Evolutionary conservation across 768 basidiomycete species (phyloP).

Genomic region (Lentinus tigrinus): DNA sequence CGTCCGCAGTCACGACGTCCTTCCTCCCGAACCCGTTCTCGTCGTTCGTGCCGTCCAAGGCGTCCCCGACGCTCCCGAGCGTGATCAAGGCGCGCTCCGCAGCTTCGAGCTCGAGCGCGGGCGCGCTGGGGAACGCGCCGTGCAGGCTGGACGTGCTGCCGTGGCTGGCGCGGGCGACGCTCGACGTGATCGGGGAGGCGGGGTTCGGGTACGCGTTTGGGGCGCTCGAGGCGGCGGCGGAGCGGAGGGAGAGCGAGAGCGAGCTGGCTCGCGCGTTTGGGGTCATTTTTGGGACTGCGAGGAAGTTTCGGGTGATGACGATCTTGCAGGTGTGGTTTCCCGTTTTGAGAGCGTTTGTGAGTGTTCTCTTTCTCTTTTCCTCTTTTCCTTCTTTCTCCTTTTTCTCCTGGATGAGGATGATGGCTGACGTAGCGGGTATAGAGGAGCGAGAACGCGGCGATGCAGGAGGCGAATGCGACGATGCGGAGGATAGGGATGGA

Average conservation of each 20-base stretch:
- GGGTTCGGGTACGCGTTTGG: constrained; percentile 60
- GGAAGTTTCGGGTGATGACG: constrained; percentile 50
- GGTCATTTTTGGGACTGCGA: constrained; percentile 52
- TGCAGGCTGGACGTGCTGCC: constrained; percentile 53
- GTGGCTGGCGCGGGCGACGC: constrained; percentile 66
- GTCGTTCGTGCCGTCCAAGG: constrained; percentile 23
- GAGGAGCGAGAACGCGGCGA: constrained; percentile 46
- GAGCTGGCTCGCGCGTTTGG: constrained; percentile 57
- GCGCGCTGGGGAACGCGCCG: not conserved
- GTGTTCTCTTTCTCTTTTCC: constrained; percentile 23
- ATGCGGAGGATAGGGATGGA: constrained; percentile 53
- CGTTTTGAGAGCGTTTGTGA: constrained; percentile 50
- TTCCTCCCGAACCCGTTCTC: constrained; percentile 27
- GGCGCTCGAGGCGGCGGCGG: constrained; percentile 39
- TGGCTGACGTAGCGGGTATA: constrained; percentile 21
- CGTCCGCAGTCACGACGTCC: constrained; percentile 11
- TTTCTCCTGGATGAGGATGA: not conserved
- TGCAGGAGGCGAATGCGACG: constrained; percentile 43
- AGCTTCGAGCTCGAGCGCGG: not conserved
- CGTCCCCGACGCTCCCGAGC: constrained; percentile 5
- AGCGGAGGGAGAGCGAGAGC: constrained; percentile 37
- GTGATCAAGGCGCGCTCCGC: not conserved
- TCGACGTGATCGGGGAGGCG: constrained; percentile 78
- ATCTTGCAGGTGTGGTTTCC: constrained; percentile 61
- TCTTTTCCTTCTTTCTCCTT: not conserved